Conservation (phyloP, 2,329 filamentous ascomycete species). For the Trichoderma sp. region DNA sequence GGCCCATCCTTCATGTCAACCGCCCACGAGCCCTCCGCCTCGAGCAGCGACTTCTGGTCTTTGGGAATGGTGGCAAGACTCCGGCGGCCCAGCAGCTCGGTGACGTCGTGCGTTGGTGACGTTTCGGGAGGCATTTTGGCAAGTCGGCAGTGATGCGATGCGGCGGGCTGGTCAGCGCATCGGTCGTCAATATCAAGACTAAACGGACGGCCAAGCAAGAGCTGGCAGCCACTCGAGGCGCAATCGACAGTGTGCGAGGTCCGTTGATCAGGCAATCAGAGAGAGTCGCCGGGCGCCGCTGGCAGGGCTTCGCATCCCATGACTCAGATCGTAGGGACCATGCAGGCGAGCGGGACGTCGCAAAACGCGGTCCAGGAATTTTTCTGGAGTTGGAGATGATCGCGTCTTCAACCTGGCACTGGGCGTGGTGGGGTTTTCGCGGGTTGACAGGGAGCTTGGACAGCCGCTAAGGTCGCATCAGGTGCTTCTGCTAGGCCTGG, state of each 20-base stretch:
- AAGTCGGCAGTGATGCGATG: not conserved
- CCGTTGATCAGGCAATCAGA: not conserved
- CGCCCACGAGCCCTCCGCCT: constrained; percentile 44
- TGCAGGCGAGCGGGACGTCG: constrained; percentile 22
- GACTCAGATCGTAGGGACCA: constrained; percentile 8
- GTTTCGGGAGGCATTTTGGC: constrained; percentile 36
- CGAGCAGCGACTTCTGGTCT: constrained; percentile 46
- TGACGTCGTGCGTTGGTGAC: constrained; percentile 34
- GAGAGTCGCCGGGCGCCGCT: not conserved
- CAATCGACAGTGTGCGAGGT: not conserved
- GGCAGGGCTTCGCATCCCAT: constrained; percentile 20
- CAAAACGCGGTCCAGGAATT: constrained; percentile 24
- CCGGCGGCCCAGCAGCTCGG: constrained; percentile 36
- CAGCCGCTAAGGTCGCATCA: constrained; percentile 1
- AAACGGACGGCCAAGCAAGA: not conserved
- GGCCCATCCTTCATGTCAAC: constrained; percentile 34
- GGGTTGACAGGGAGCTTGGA: constrained; percentile 16
- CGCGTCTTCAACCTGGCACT: constrained; percentile 1
- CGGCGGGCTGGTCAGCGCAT: constrained; percentile 12
- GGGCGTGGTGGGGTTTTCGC: not conserved
- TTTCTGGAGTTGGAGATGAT: constrained; percentile 21
- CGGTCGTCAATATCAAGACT: not conserved
- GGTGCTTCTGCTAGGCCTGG: not conserved
- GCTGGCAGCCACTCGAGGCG: not conserved
- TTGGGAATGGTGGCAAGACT: constrained; percentile 42